Conservation (phyloP, 2,329 filamentous ascomycete species). For the Fonsecaea erecta region DNA sequence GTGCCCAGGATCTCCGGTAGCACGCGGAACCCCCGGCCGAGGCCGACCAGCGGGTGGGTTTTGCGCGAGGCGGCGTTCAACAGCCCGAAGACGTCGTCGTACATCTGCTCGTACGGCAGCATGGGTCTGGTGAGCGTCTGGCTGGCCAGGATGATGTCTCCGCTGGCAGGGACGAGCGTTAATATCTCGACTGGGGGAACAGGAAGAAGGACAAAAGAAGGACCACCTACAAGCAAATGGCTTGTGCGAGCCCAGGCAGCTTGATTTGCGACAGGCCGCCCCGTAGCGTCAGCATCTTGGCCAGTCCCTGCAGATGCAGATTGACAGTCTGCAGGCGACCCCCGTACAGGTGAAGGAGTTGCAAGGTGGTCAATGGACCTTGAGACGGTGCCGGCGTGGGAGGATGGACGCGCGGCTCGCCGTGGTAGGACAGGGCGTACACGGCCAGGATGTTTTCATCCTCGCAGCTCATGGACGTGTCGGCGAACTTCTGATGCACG, state of each 20-base stretch:
- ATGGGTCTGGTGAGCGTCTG: conserved; percentile 37
- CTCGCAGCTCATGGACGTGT: conserved; percentile 41
- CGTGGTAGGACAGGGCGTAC: conserved; percentile 44
- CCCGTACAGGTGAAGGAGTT: conserved; percentile 47
- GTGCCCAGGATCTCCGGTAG: conserved; percentile 21
- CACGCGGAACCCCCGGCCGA: conserved; percentile 38
- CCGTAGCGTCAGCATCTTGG: conserved; percentile 44
- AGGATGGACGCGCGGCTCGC: conserved; percentile 36
- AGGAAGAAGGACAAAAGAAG: not conserved
- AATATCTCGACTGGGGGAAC: not conserved
- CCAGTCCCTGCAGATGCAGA: conserved; percentile 44
- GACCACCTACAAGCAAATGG: conserved; percentile 41
- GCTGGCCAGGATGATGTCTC: conserved; percentile 38
- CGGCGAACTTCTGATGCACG: conserved; percentile 43
- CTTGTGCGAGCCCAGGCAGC: conserved; percentile 45
- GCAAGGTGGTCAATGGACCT: conserved; percentile 43
- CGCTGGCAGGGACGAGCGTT: conserved; percentile 21
- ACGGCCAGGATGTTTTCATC: conserved; percentile 46
- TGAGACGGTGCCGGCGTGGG: conserved; percentile 41
- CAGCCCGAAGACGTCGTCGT: conserved; percentile 31
- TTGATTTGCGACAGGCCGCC: conserved; percentile 46
- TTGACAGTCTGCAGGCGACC: conserved; percentile 42
- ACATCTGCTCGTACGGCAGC: conserved; percentile 37
- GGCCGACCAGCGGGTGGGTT: conserved; percentile 39
- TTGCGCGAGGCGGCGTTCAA: conserved; percentile 36